A percentile compares a stretch with the other conserved stretches of the same genome.
phyloP scores from a whole-genome alignment of 2,329 filamentous ascomycete species.

The Neopestalotiopsis clavispora region DNA sequence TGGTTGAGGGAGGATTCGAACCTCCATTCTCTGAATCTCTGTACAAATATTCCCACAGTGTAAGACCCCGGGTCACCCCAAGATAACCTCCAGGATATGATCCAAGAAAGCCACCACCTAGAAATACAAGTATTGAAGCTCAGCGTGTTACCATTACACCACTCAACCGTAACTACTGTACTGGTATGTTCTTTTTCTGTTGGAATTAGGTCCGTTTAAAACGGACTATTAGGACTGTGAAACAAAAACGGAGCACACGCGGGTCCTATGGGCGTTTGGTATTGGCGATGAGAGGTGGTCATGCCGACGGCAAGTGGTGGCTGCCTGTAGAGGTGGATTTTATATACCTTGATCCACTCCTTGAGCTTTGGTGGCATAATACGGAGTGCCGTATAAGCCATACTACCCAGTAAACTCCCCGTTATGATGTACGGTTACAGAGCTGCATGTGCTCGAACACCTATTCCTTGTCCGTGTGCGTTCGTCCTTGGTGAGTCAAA shows the following conservation, averaged over 20 bases:
- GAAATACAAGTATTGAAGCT: not conserved
- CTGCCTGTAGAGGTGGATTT: too few relatives aligned
- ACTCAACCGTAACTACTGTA: not conserved
- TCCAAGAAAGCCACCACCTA: not conserved
- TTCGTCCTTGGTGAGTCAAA: too few relatives aligned
- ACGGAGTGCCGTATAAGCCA: too few relatives aligned
- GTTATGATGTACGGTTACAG: too few relatives aligned
- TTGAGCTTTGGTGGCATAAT: too few relatives aligned
- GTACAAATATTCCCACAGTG: not conserved
- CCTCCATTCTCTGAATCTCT: not conserved
- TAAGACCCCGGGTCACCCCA: not conserved
- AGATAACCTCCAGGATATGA: not conserved
- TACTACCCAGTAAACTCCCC: too few relatives aligned
- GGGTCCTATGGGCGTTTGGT: not conserved
- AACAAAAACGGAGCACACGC: not conserved
- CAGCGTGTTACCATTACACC: not conserved
- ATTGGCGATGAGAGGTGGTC: too few relatives aligned
- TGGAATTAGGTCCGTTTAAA: not conserved
- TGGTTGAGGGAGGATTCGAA: not conserved
- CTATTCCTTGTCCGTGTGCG: too few relatives aligned
- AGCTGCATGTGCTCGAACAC: too few relatives aligned
- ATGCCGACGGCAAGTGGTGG: too few relatives aligned
- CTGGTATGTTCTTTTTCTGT: not conserved
- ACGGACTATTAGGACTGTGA: not conserved
- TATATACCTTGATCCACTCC: too few relatives aligned